A percentile compares a stretch with the other conserved stretches of the same genome.
Conservation (phyloP, 2,329 filamentous ascomycete genomes). For the Arthrinium puccinioides region DNA sequence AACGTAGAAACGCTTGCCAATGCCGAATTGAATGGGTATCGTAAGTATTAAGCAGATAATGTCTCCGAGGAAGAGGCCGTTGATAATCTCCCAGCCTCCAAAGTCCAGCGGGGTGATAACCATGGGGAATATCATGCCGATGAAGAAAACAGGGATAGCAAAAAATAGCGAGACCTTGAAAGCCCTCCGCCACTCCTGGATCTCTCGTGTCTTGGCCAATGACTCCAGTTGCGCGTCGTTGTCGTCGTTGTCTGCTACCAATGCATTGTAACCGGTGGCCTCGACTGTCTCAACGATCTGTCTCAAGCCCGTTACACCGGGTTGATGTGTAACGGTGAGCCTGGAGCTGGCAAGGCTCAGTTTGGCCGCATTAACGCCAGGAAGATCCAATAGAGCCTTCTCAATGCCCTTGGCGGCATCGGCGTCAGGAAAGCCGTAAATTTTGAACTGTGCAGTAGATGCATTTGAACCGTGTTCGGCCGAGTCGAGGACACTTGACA, state of each 20-base stretch:
- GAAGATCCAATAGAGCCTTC: conserved; percentile 51
- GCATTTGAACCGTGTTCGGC: conserved; percentile 46
- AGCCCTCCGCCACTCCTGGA: conserved; percentile 81
- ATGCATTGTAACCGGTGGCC: conserved; percentile 74
- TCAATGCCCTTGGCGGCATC: conserved; percentile 67
- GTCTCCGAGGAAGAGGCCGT: conserved; percentile 83
- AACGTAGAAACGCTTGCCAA: conserved; percentile 88
- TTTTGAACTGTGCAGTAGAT: conserved; percentile 67
- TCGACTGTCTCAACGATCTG: conserved; percentile 78
- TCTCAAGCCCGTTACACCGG: conserved; percentile 68
- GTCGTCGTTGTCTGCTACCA: conserved; percentile 86
- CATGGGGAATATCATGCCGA: conserved; percentile 95
- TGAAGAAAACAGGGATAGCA: conserved; percentile 82
- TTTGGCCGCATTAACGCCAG: conserved; percentile 67
- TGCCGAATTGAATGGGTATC: conserved; percentile 91
- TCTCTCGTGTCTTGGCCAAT: conserved; percentile 91
- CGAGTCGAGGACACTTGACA: conserved; percentile 64
- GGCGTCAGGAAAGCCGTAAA: conserved; percentile 74
- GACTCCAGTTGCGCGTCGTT: conserved; percentile 96
- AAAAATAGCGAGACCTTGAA: conserved; percentile 74
- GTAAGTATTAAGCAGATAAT: conserved; percentile 77
- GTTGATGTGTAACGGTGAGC: conserved; percentile 65
- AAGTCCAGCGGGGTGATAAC: conserved; percentile 68
- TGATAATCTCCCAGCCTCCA: conserved; percentile 57
- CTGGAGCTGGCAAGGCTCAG: conserved; percentile 69